These are phyloP conservation scores for Fusarium metavorans DNA, from an alignment of 2,329 filamentous ascomycete genomes.

Conservation along the genomic window DNA sequence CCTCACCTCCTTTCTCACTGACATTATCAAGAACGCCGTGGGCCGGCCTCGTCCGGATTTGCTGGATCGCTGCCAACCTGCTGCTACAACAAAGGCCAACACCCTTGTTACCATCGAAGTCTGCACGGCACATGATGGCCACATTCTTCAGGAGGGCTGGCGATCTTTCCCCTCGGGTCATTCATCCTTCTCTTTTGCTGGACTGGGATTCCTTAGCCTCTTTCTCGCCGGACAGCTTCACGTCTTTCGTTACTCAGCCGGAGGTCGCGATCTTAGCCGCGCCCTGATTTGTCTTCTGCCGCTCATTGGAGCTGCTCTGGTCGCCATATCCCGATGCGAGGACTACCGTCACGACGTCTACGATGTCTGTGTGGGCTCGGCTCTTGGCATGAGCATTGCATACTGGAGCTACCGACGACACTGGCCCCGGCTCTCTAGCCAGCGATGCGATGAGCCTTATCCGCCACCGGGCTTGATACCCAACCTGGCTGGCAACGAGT, in stretches of 20 bases:
- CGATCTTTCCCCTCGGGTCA: constrained; percentile 86
- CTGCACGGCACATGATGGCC: constrained; percentile 78
- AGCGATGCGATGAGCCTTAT: constrained; percentile 69
- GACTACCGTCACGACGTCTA: constrained; percentile 80
- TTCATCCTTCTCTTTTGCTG: constrained; percentile 82
- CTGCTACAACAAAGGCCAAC: constrained; percentile 58
- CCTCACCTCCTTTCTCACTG: constrained; percentile 85
- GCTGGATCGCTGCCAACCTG: constrained; percentile 83
- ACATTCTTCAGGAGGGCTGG: constrained; percentile 84
- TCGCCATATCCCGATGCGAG: constrained; percentile 76
- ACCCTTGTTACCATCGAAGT: constrained; percentile 73
- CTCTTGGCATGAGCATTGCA: constrained; percentile 69
- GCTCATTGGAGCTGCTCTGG: constrained; percentile 72
- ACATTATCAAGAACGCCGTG: constrained; percentile 90
- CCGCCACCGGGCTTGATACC: constrained; percentile 57
- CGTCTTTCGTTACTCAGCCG: constrained; percentile 62
- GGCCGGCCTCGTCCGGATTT: constrained; percentile 76
- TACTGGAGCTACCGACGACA: constrained; percentile 76
- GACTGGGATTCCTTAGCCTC: constrained; percentile 79
- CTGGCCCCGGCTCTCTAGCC: constrained; percentile 67
- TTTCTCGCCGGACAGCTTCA: constrained; percentile 77
- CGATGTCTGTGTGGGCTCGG: constrained; percentile 72
- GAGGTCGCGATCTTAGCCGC: constrained; percentile 65
- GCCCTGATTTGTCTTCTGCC: constrained; percentile 69
- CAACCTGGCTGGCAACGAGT: constrained; percentile 57